phyloP scores from a whole-genome alignment of 139 green algal genomes.

The Tetradesmus lagerheimii region DNA sequence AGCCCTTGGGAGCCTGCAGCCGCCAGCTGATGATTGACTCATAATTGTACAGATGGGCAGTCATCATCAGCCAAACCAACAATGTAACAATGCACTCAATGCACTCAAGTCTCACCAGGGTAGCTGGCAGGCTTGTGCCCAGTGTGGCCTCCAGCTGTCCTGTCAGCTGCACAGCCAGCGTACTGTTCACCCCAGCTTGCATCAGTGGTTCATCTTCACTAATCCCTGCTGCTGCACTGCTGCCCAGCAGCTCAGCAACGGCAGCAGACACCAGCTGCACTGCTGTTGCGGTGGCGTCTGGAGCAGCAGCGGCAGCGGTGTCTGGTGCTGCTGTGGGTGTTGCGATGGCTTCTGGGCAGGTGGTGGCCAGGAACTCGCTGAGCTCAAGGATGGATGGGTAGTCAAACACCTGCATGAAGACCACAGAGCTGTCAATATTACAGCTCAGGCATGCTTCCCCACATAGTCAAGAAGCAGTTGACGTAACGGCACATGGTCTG shows the following conservation, averaged over 20 bases:
- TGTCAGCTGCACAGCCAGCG: slow-evolving; percentile 60
- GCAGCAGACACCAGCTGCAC: slow-evolving; percentile 15
- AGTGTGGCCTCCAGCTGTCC: slow-evolving; percentile 47
- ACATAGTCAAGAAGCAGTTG: too few species aligned
- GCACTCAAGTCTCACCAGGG: slow-evolving; percentile 49
- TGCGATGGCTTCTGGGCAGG: not conserved
- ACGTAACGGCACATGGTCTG: too few species aligned
- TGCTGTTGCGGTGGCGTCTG: slow-evolving; percentile 16
- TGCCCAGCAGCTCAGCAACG: slow-evolving; percentile 31
- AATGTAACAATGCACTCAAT: not conserved
- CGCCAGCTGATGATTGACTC: too few species aligned
- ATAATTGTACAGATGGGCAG: too few species aligned
- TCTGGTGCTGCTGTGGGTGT: not conserved
- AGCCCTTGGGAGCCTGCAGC: too few species aligned
- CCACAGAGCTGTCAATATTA: too few species aligned
- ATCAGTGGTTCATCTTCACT: slow-evolving; percentile 52
- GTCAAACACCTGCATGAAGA: slow-evolving; percentile 72
- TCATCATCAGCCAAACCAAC: too few species aligned
- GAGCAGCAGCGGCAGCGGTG: not conserved
- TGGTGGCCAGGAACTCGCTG: slow-evolving; percentile 52
- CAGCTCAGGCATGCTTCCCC: too few species aligned
- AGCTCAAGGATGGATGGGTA: slow-evolving; percentile 66
- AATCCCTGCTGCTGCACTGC: not conserved
- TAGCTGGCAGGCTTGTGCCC: slow-evolving; percentile 55
- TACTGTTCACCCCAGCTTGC: slow-evolving; percentile 66